Percentiles rank a stretch among this genome's conserved stretches.
phyloP scores from a whole-genome alignment of 805 yeast genomes.

The Candida caryicola region DNA sequence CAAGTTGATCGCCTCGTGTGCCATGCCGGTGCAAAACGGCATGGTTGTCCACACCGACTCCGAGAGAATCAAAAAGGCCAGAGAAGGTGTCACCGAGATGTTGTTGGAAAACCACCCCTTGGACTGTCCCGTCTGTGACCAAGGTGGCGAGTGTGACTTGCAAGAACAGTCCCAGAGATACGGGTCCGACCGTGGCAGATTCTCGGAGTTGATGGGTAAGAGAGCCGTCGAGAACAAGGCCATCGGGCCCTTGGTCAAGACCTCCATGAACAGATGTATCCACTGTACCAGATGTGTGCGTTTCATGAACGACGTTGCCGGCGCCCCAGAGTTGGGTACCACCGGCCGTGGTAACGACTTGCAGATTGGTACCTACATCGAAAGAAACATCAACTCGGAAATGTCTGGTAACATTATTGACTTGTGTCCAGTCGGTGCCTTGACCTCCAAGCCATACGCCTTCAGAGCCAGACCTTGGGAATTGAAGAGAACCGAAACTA shows the following conservation, averaged over 20 bases:
- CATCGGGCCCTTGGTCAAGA: slow-evolving; percentile 83
- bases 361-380: slow-evolving; percentile 88
- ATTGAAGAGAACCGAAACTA: slow-evolving; percentile 80
- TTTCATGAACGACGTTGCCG: slow-evolving; percentile 86
- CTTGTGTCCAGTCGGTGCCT: slow-evolving; percentile 89
- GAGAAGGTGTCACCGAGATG: slow-evolving; percentile 91
- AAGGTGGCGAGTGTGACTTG: slow-evolving; percentile 91
- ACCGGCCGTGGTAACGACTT: slow-evolving; percentile 89
- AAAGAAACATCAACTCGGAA: slow-evolving; percentile 79
- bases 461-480: slow-evolving; percentile 94
- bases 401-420: slow-evolving; percentile 84
- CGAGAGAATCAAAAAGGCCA: slow-evolving; percentile 74
- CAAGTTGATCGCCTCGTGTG: slow-evolving; percentile 86
- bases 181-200: slow-evolving; percentile 85
- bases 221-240: slow-evolving; percentile 90
- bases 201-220: slow-evolving; percentile 76
- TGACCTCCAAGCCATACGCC: slow-evolving; percentile 88
- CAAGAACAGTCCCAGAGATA: slow-evolving; percentile 84
- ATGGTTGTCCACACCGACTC: slow-evolving; percentile 82
- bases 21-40: slow-evolving; percentile 87
- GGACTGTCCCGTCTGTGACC: slow-evolving; percentile 92
- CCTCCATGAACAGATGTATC: slow-evolving; percentile 89
- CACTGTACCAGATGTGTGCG: slow-evolving; percentile 91
- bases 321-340: slow-evolving; percentile 88
- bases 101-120: slow-evolving; percentile 84